A percentile compares a stretch with the other conserved stretches of the same genome.
Conservation (phyloP, 495 filamentous ascomycete genomes). For the Penicillium macrosclerotiorum region DNA sequence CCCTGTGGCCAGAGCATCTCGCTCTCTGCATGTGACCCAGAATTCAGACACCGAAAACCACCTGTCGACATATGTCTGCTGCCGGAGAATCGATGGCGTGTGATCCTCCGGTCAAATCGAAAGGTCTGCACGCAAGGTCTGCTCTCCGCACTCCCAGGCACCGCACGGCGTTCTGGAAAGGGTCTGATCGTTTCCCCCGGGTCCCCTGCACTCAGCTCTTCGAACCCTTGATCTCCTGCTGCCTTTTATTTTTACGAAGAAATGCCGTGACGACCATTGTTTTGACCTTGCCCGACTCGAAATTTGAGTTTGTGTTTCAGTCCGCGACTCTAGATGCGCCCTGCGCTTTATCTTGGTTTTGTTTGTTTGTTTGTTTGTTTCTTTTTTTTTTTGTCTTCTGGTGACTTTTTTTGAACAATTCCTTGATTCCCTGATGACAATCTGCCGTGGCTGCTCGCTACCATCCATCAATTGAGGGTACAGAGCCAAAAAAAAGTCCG, state of each 20-base stretch:
- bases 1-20: too few species aligned
- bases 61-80: too few species aligned
- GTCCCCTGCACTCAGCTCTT: background rate
- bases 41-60: too few species aligned
- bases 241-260: conserved; percentile 31
- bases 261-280: conserved; percentile 35
- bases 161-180: too few species aligned
- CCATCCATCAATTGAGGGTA: background rate
- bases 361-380: background rate
- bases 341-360: conserved; percentile 11
- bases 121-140: too few species aligned
- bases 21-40: too few species aligned
- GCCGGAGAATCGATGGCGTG: too few species aligned
- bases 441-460: too few species aligned
- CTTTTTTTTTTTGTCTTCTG: background rate
- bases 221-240: background rate
- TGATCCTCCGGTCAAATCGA: too few species aligned
- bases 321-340: conserved; percentile 25
- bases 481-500: too few species aligned
- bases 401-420: background rate
- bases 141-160: too few species aligned
- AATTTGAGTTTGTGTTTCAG: conserved; percentile 8
- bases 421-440: too few species aligned
- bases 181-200: background rate
- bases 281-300: conserved; percentile 12